Evolutionary conservation across 2,329 filamentous ascomycete genomes (phyloP).

Genomic region (Paracorniculantispora psalliotae): DNA sequence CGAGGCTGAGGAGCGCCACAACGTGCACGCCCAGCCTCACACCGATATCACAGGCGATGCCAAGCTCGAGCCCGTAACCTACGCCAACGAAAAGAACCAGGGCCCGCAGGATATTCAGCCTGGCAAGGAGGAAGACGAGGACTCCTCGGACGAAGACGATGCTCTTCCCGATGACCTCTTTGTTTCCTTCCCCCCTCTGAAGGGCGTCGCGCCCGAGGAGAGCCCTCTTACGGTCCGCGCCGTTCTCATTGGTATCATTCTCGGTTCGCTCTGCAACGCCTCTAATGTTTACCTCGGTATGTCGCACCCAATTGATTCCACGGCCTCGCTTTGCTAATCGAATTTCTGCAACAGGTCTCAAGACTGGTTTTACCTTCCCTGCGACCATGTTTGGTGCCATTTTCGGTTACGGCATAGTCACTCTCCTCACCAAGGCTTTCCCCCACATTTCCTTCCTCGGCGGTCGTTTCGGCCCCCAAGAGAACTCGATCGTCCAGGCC

Average conservation of each 20-base stretch:
- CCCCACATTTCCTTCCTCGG: constrained; percentile 48
- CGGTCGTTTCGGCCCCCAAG: constrained; percentile 52
- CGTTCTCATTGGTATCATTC: constrained; percentile 48
- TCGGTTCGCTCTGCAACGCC: constrained; percentile 56
- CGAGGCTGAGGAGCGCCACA: neutral
- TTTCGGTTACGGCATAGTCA: constrained; percentile 55
- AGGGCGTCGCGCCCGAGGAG: constrained; percentile 38
- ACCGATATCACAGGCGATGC: constrained; percentile 14
- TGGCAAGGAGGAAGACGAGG: constrained; percentile 21
- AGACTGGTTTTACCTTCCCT: constrained; percentile 47
- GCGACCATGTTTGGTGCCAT: constrained; percentile 50
- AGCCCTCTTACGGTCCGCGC: constrained; percentile 52
- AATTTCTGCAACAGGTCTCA: constrained; percentile 34
- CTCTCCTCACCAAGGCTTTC: constrained; percentile 44
- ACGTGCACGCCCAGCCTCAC: constrained; percentile 12
- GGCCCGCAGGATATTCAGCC: neutral
- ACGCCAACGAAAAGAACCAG: neutral
- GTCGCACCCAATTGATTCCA: no score
- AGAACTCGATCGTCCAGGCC: constrained; percentile 59
- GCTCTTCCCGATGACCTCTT: constrained; percentile 24
- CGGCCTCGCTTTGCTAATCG: neutral
- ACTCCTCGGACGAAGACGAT: constrained; percentile 25
- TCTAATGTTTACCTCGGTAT: constrained; percentile 58
- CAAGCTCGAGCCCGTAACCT: neutral
- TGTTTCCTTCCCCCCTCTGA: constrained; percentile 36